Conservation (phyloP, 2,329 filamentous ascomycete species). For the Diaporthe longicolla region DNA sequence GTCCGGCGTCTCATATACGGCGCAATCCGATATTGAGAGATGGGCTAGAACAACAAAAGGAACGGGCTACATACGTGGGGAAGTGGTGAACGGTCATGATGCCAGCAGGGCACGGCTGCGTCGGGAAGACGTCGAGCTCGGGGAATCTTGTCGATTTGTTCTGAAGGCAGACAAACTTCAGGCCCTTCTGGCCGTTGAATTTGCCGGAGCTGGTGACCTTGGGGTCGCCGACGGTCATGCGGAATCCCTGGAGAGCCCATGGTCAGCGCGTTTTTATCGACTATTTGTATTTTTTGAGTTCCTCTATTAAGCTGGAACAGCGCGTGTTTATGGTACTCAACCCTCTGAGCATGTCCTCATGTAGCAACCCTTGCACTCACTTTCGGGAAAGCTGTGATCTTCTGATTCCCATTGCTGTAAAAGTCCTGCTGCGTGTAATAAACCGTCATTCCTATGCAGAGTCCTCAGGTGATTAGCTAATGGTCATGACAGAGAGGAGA, state of each 20-base stretch:
- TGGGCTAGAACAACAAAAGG: neutral
- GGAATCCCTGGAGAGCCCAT: constrained; percentile 52
- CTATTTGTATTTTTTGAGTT: too few relatives aligned
- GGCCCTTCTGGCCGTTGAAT: constrained; percentile 42
- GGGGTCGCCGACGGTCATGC: constrained; percentile 57
- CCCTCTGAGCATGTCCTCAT: neutral
- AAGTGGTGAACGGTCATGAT: constrained; percentile 63
- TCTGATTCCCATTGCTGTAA: constrained; percentile 55
- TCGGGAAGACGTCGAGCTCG: constrained; percentile 58
- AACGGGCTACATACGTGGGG: constrained; percentile 44
- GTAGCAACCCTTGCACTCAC: constrained; percentile 43
- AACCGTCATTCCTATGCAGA: constrained; percentile 51
- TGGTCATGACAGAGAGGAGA: neutral
- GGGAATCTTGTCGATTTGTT: constrained; percentile 56
- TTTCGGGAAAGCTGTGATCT: constrained; percentile 56
- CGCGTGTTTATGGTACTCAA: neutral
- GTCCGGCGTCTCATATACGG: too few relatives aligned
- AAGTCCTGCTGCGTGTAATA: constrained; percentile 59
- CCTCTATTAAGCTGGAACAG: too few relatives aligned
- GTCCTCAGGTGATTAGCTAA: neutral
- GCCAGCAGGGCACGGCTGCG: constrained; percentile 55
- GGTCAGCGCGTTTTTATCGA: constrained; percentile 25
- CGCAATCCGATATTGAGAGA: neutral
- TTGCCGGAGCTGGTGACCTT: constrained; percentile 37
- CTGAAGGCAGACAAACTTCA: constrained; percentile 59